Base-by-base conservation (phyloP, 495 filamentous ascomycete genomes). In the Pseudevernia furfuracea region DNA sequence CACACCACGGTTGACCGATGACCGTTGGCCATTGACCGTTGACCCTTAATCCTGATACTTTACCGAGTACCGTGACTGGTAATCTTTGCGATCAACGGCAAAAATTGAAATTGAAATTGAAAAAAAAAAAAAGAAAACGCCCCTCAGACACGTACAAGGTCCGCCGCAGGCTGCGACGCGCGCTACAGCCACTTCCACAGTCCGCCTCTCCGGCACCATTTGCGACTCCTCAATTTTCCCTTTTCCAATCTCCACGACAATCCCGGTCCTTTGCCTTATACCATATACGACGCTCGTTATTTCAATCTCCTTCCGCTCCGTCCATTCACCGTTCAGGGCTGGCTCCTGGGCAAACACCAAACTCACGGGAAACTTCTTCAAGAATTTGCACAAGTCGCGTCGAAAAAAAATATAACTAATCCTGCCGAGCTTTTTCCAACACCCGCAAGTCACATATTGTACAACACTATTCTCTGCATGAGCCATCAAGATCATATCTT, bases 401-500 rank as follows among this genome's bases (percentile, higher is more conserved):
- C 49, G 39, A 39, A 56, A 57, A 14, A 39, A 43, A 2, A n/a
- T n/a, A n/a, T 37, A 62, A 46, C 44, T 11, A 8, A 37, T 53
- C 48, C 25, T 19, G 37, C 39, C 61, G 37, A 34, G 57, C 61
- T 43, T 56, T 61, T 63, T 62, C 61, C 61, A 36, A 32, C 41
- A 63, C 38, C 19, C 15, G 39, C 39, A 8, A 32, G 6, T 44
- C 49, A 28, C 37, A 30, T 43, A 7, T 55, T 15, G 15, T 34
- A 28, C n/a, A 14, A 30, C 61, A 56, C 39, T 21, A 11, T 57
- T 15, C 34, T 30, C 38, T 63, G 21, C 28, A 44, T 63, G 5
- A 14, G 19, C 38, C 0, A 25, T 43, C 52, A 44, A 38, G 25
- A 15, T 56, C 23, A 34, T 25, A n/a, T 34, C 41, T 41, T 52